Base-by-base conservation (phyloP, 495 filamentous ascomycete genomes). In the Penicillium pancosmium region DNA sequence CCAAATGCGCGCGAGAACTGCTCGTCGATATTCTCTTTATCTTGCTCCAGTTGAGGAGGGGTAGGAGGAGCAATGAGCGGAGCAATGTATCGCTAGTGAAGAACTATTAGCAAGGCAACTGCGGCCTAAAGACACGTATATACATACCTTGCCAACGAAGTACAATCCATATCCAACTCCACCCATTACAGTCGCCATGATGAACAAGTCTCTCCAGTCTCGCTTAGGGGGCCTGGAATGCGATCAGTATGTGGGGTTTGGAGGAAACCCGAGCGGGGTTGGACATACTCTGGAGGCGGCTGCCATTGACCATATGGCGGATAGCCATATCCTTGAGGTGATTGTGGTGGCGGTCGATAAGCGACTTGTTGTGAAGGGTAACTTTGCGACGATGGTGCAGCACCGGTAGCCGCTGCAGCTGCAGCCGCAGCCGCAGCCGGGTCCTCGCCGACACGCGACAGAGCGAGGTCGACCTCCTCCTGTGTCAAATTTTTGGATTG, bases 181-280 rank as follows among this genome's bases (percentile, higher is more conserved):
- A 43, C 90, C 88, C 60, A 93, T 87, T 9, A 96, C 88, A 0
- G 92, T 97, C 9, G 93, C 92, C 90, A 96, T 91, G 63, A 97
- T 96, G 70, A 97, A 99, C 89, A 91, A 97, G 66, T 99, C 94
- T 49, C 94, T 83, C 94, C 94, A 99, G 71, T 99, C 94, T 60
- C 94, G 83, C 65, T 85, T 87, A 7, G 94, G 91, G 25, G 79
- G 66, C 57, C 77, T 74, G 47, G 23, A 21, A 41, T 54, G 43
- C 40, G 44, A 53, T 70, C 47, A 70, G 65, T 59, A 47, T 51
- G 54, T 11, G 16, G 25, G 15, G 8, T n/a, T 36, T 23, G n/a
- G 16, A 36, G 27, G 19, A 16, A 16, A 18, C 12, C 11, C 12
- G 18, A 51, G 36, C 11, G 34, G 25, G 25, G 15, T 18, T 36